Evolutionary conservation across 2,329 filamentous ascomycete species (phyloP).

Genomic region (Monosporascus sp.): DNA sequence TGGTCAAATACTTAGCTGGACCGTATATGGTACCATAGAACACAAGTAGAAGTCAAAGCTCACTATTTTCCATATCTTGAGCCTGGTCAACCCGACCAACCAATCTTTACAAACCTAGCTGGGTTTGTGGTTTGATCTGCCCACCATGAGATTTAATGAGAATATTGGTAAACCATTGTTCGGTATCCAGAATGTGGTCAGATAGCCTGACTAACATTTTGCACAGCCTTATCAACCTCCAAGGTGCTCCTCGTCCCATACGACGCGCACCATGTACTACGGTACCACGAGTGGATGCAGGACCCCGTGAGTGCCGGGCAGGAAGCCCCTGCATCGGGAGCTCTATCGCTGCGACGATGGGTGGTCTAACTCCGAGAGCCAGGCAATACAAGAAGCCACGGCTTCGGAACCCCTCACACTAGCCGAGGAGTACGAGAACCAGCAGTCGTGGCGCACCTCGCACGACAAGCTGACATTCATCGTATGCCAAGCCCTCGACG

Average conservation of each 20-base stretch:
- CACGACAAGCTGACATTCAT: slow-evolving; percentile 92
- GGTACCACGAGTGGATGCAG: slow-evolving; percentile 91
- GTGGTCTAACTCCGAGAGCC: slow-evolving; percentile 1
- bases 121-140: too few species aligned
- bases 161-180: slow-evolving; percentile 31
- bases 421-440: slow-evolving; percentile 83
- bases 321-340: background rate
- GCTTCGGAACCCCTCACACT: slow-evolving; percentile 81
- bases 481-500: slow-evolving; percentile 47
- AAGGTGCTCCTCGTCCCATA: slow-evolving; percentile 78
- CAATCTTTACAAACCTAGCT: background rate
- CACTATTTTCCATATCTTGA: too few species aligned
- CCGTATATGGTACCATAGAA: too few species aligned
- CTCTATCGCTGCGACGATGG: background rate
- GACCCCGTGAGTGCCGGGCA: slow-evolving; percentile 50
- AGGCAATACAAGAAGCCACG: slow-evolving; percentile 76
- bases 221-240: slow-evolving; percentile 60
- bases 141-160: slow-evolving; percentile 27
- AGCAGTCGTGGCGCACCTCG: slow-evolving; percentile 77
- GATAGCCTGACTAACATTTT: background rate
- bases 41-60: too few species aligned
- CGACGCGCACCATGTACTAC: slow-evolving; percentile 70
- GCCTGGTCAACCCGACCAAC: background rate
- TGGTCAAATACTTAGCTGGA: too few species aligned
- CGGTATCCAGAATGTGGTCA: background rate